Evolutionary conservation across 768 basidiomycete species (phyloP).

Genomic region (Pleurotus cornucopiae): DNA sequence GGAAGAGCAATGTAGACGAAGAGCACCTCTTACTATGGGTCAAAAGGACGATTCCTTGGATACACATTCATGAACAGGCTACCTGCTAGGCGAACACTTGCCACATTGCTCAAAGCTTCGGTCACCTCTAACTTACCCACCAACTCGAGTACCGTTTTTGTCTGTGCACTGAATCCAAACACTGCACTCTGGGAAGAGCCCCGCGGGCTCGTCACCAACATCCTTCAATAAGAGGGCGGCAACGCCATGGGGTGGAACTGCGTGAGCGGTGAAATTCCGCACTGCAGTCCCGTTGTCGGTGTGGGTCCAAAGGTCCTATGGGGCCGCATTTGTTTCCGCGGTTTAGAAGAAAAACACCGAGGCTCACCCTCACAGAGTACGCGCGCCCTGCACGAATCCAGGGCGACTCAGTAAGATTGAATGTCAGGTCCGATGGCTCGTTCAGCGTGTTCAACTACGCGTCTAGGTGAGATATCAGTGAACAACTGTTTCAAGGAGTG

Average conservation of each 20-base stretch:
- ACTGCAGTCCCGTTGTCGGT: slow-evolving; percentile 65
- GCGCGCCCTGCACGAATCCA: slow-evolving; percentile 67
- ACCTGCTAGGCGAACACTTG: no score
- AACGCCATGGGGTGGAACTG: slow-evolving; percentile 68
- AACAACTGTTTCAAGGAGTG: slow-evolving; percentile 10
- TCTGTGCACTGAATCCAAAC: slow-evolving; percentile 47
- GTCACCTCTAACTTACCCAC: neutral
- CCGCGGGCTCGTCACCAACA: slow-evolving; percentile 36
- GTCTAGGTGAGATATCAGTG: neutral
- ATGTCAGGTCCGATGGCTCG: slow-evolving; percentile 51
- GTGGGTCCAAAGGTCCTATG: slow-evolving; percentile 69
- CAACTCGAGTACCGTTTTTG: slow-evolving; percentile 40
- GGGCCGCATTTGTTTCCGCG: no score
- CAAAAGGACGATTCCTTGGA: no score
- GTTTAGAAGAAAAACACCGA: neutral
- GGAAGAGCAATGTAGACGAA: no score
- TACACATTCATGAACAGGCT: no score
- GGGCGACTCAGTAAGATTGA: slow-evolving; percentile 64
- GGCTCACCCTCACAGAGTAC: slow-evolving; percentile 57
- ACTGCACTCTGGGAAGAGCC: slow-evolving; percentile 45
- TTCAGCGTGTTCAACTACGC: slow-evolving; percentile 26
- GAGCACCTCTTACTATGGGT: no score
- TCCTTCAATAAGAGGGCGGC: slow-evolving; percentile 55
- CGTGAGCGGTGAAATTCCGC: slow-evolving; percentile 48
- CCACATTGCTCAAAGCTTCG: no score